Evolutionary conservation across 306 rosid genomes (phyloP).

Genomic region (Rubus idaeus): DNA sequence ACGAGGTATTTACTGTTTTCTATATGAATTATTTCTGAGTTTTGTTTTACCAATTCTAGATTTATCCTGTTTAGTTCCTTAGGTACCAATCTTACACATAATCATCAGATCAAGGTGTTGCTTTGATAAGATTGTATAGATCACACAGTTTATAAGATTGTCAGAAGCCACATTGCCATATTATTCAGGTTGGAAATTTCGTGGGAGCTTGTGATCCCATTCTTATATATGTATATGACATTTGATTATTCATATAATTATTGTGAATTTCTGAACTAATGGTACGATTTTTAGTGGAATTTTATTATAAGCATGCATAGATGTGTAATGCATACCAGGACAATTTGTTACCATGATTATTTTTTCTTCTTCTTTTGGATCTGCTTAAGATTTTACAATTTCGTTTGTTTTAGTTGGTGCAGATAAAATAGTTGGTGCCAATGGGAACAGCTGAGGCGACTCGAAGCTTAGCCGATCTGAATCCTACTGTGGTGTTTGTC

Average conservation of each 20-base stretch:
- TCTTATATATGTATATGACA: background rate
- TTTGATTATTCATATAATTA: background rate
- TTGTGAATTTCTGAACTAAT: background rate
- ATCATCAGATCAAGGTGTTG: background rate
- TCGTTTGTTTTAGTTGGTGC: conserved; percentile 13
- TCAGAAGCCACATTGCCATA: background rate
- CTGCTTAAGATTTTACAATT: background rate
- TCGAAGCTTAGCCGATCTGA: conserved; percentile 57
- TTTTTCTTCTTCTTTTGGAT: background rate
- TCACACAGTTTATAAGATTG: conserved; percentile 6
- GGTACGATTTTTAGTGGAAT: too few species aligned
- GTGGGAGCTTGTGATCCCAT: background rate
- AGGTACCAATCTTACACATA: too few species aligned
- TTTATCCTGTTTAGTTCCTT: too few species aligned
- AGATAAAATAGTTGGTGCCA: conserved; percentile 36
- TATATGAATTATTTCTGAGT: too few species aligned
- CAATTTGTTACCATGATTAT: background rate
- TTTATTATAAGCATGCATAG: background rate
- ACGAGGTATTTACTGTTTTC: too few species aligned
- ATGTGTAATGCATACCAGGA: background rate
- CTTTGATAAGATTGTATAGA: background rate
- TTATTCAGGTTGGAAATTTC: background rate
- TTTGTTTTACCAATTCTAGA: too few species aligned
- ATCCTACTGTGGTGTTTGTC: conserved; percentile 87
- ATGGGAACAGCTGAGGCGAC: conserved; percentile 71